Percentiles rank a stretch among this genome's conserved stretches.
phyloP scores from a whole-genome alignment of 106 monocot genomes.

The Dendrobium officinale region DNA sequence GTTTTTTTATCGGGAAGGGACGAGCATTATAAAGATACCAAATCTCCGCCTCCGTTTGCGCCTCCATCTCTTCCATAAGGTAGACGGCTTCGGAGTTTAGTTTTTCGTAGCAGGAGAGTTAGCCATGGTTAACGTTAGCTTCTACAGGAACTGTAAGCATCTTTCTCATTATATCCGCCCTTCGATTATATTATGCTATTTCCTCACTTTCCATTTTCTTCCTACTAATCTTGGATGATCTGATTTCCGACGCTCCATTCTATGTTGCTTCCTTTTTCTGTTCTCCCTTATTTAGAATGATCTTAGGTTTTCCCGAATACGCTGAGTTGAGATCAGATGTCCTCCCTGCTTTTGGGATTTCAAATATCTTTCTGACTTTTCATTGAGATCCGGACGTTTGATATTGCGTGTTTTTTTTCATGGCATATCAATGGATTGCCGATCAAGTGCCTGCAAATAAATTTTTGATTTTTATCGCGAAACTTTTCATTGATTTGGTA shows the following conservation, averaged over 20 bases:
- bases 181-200: neutral
- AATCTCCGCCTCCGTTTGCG: neutral
- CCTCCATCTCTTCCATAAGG: too few species aligned
- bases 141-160: slow-evolving; percentile 66
- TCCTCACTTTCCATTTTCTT: neutral
- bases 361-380: neutral
- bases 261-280: neutral
- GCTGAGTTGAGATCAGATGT: neutral
- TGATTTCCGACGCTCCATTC: neutral
- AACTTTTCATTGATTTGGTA: neutral
- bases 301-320: neutral
- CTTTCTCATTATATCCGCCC: too few species aligned
- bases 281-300: neutral
- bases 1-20: neutral
- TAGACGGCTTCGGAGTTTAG: neutral
- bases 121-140: slow-evolving; percentile 69
- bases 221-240: neutral
- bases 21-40: neutral
- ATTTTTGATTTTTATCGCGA: neutral
- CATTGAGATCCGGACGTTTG: neutral
- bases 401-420: neutral
- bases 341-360: neutral
- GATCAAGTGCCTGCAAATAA: neutral
- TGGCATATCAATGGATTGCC: neutral
- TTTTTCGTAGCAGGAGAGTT: neutral